These are phyloP conservation scores for Pythium graminicola DNA, from an alignment of 352 stramenopile genomes.

Conservation along the genomic window DNA sequence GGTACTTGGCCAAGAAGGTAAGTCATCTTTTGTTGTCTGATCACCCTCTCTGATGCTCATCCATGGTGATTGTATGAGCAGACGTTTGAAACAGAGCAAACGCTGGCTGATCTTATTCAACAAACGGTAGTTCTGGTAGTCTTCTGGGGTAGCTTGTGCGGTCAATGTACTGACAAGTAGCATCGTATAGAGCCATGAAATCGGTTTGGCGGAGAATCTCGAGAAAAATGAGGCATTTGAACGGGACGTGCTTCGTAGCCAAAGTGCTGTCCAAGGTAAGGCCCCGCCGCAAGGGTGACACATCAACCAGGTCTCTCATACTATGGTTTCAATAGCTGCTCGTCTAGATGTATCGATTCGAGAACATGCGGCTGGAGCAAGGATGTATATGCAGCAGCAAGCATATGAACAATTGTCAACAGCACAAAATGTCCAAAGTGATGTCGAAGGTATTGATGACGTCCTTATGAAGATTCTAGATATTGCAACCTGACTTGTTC, in stretches of 20 bases:
- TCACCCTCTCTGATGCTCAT: not conserved
- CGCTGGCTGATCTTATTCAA: conserved; percentile 53
- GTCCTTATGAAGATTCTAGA: not conserved
- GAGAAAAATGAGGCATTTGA: conserved; percentile 73
- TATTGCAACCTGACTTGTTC: not conserved
- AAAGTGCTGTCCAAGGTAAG: conserved; percentile 45
- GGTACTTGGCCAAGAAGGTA: conserved; percentile 71
- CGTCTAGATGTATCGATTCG: conserved; percentile 57
- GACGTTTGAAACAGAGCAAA: conserved; percentile 80
- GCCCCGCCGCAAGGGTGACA: not conserved
- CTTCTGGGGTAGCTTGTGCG: no score
- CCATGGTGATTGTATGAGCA: conserved; percentile 13
- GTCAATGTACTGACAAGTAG: no score
- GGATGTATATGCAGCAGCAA: conserved; percentile 50
- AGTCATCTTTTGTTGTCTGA: not conserved
- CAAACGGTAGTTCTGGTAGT: conserved; percentile 38
- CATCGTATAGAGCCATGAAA: conserved; percentile 58
- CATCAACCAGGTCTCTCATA: not conserved
- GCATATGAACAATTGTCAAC: conserved; percentile 32
- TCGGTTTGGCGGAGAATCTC: conserved; percentile 62
- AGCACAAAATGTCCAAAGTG: conserved; percentile 28
- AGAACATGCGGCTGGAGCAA: conserved; percentile 47
- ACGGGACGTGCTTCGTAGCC: conserved; percentile 46
- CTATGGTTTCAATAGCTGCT: conserved; percentile 25
- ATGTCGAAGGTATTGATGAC: conserved; percentile 30